phyloP scores from a whole-genome alignment of 2,329 filamentous ascomycete species.

The Fusarium robinianum region DNA sequence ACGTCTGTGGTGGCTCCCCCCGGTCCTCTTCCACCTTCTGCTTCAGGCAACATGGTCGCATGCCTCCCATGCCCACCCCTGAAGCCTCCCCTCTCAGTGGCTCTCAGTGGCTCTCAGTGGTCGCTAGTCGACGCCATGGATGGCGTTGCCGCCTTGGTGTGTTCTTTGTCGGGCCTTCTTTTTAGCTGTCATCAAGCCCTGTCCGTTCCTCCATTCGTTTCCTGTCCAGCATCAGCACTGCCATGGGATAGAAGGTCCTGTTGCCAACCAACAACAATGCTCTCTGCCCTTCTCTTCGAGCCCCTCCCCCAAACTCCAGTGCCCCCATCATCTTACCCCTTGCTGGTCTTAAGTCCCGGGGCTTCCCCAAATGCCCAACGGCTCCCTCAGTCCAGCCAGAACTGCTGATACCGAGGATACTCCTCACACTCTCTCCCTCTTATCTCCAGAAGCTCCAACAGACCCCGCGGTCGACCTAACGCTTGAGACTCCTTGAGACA shows the following conservation, averaged over 20 bases:
- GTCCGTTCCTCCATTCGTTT: constrained; percentile 14
- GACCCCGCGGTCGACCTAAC: constrained; percentile 31
- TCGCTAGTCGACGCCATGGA: constrained; percentile 22
- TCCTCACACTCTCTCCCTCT: too few species aligned
- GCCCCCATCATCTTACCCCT: background rate
- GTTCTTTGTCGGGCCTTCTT: constrained; percentile 35
- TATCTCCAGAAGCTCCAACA: constrained; percentile 36
- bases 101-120: constrained; percentile 6
- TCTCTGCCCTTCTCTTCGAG: background rate
- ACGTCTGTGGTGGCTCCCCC: constrained; percentile 40
- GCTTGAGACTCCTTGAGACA: constrained; percentile 35
- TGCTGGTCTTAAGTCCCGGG: background rate
- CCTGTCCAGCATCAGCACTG: too few species aligned
- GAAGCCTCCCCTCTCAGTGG: constrained; percentile 36
- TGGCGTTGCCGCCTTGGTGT: constrained; percentile 27
- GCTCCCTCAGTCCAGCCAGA: constrained; percentile 8
- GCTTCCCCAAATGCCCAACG: background rate
- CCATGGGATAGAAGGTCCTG: too few species aligned
- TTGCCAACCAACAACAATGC: background rate
- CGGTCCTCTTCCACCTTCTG: constrained; percentile 43
- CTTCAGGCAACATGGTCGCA: constrained; percentile 43
- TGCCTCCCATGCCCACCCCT: constrained; percentile 39
- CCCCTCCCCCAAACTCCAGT: constrained; percentile 8
- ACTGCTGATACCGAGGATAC: constrained; percentile 19
- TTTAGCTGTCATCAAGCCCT: too few species aligned